Base-by-base conservation (phyloP, 345 rosid species). In the Kandelia obovata region DNA sequence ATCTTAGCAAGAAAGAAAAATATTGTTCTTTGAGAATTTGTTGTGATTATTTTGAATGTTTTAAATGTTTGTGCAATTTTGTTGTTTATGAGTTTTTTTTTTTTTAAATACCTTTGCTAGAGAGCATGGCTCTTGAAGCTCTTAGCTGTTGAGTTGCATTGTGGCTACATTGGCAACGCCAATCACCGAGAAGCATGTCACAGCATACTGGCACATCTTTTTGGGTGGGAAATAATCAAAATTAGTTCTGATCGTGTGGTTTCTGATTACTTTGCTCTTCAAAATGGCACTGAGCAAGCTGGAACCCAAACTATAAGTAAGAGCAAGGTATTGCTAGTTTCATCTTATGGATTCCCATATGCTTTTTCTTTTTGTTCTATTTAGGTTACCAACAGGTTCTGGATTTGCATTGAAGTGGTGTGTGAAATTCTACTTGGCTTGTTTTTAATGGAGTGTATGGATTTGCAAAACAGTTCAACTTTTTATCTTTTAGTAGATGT, bases 111-210 rank as follows among this genome's bases (percentile, higher is more conserved):
- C 60, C 60, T 74, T 79, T 62, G 17, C 17, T 76, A 92, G 98
- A 88, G 96, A 80, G 96, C 98, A 34, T 94, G 98, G 98, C 84
- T 94, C 30, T 76, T 91, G 80, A 91, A 94, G 84, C 96, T 94
- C 73, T 85, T 94, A 73, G 95, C 95, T 73, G 68, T 88, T 76
- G 96, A 89, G 67, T 77, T 94, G 84, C 96, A 91, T 80, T 79
- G 83, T 80, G 91, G 91, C 68, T 85, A 82, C 81, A 76, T 73
- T 66, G 81, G 77, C 62, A 79, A 84, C 74, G 74, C 89, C 34
- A 64, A 73, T 67, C 96, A 94, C 71, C 80, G 80, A 75, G 98
- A 89, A 76, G 79, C 91, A 58, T 85, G 95, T 60, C 88, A 80
- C 79, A 80, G 72, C 74, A 91, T 89, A 76, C 88, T 91, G 72